Evolutionary conservation across 371 early-diverging fungal species (phyloP).

Genomic region (Enterospora canceri): DNA sequence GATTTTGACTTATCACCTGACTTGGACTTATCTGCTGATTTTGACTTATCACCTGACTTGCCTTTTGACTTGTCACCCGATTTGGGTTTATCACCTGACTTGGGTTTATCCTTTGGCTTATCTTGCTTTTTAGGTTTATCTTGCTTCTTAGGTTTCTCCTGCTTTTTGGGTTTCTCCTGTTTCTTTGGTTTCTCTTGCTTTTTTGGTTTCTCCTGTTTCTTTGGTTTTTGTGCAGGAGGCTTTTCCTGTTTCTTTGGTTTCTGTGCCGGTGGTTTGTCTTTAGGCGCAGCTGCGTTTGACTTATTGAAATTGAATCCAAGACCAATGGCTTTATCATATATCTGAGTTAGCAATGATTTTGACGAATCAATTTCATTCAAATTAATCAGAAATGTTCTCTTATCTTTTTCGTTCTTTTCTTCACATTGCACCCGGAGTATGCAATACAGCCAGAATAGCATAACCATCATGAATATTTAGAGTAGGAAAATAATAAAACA

Average conservation of each 20-base stretch:
- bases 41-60: neutral
- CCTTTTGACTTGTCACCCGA: neutral
- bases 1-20: neutral
- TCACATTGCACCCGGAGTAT: too few relatives aligned
- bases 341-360: slow-evolving; percentile 3
- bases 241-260: neutral
- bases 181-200: neutral
- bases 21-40: neutral
- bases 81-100: neutral
- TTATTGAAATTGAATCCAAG: slow-evolving; percentile 15
- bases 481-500: too few relatives aligned
- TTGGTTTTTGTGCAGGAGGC: neutral
- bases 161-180: too few relatives aligned
- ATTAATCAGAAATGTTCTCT: slow-evolving; percentile 3
- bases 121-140: neutral
- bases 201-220: neutral
- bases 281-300: neutral
- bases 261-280: neutral
- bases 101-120: neutral
- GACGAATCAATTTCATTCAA: slow-evolving; percentile 2
- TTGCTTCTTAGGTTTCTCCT: neutral
- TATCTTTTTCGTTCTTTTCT: neutral
- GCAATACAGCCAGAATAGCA: too few relatives aligned
- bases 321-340: slow-evolving; percentile 8
- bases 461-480: too few relatives aligned